Conservation (phyloP, 352 stramenopile genomes). For the Phytophthora constricta region DNA sequence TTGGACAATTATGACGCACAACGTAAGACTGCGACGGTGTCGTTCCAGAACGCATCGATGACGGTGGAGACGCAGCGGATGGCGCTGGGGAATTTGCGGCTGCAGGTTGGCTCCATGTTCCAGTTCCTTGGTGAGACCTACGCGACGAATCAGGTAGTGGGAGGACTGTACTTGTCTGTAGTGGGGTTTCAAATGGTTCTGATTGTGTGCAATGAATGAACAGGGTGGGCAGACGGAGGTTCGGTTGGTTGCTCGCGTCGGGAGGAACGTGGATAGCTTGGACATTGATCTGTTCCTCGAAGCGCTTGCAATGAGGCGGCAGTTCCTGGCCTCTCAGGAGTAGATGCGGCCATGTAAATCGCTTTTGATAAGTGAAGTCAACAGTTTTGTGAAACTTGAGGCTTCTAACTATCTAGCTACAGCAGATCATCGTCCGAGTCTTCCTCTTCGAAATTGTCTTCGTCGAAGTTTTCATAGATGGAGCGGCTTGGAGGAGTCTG, state of each 20-base stretch:
- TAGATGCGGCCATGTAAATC: slow-evolving; percentile 1
- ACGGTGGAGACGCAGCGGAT: slow-evolving; percentile 74
- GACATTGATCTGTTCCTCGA: slow-evolving; percentile 85
- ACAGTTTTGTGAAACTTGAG: slow-evolving; percentile 15
- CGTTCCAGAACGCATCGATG: slow-evolving; percentile 71
- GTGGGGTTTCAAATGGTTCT: background rate
- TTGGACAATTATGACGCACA: slow-evolving; percentile 73
- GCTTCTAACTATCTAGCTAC: slow-evolving; percentile 35
- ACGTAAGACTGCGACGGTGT: slow-evolving; percentile 49
- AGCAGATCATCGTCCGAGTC: slow-evolving; percentile 78
- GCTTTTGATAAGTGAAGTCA: slow-evolving; percentile 17
- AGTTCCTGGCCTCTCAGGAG: slow-evolving; percentile 63
- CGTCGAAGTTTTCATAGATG: slow-evolving; percentile 80
- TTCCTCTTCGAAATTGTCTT: slow-evolving; percentile 52
- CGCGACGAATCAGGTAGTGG: slow-evolving; percentile 29
- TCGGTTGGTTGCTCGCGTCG: slow-evolving; percentile 70
- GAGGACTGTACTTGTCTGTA: background rate
- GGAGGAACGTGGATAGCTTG: slow-evolving; percentile 80
- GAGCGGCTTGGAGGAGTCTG: slow-evolving; percentile 30
- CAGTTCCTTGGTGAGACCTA: slow-evolving; percentile 87
- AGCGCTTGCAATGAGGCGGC: slow-evolving; percentile 67
- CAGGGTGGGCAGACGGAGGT: slow-evolving; percentile 43
- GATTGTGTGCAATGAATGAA: background rate
- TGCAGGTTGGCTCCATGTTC: slow-evolving; percentile 80
- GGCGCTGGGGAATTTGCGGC: slow-evolving; percentile 51